Conservation (phyloP, 2,329 filamentous ascomycete species). For the Fusarium haematococcum region DNA sequence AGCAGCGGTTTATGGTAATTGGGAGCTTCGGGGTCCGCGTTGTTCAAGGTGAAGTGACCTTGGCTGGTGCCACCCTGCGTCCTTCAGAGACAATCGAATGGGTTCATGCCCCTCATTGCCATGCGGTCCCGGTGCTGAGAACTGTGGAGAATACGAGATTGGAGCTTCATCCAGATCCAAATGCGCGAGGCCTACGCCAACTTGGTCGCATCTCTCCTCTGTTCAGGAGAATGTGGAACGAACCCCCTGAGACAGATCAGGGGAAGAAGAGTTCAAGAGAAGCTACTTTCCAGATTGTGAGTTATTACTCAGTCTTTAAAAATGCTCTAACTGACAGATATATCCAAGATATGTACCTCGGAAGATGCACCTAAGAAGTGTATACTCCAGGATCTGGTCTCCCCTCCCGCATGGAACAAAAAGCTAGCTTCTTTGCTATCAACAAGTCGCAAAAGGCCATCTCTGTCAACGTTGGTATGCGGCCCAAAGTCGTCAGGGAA, state of each 20-base stretch:
- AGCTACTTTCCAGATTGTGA: constrained; percentile 63
- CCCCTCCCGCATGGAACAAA: constrained; percentile 71
- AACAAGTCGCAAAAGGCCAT: constrained; percentile 48
- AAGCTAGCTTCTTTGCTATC: constrained; percentile 61
- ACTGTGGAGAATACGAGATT: constrained; percentile 62
- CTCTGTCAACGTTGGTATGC: constrained; percentile 67
- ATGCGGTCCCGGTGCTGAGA: constrained; percentile 76
- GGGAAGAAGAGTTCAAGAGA: constrained; percentile 30
- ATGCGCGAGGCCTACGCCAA: constrained; percentile 60
- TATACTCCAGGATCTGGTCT: constrained; percentile 65
- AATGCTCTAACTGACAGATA: constrained; percentile 26
- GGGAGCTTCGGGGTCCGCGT: constrained; percentile 77
- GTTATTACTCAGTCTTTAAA: constrained; percentile 22
- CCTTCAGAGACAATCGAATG: constrained; percentile 61
- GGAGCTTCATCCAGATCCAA: constrained; percentile 67
- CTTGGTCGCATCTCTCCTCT: constrained; percentile 73
- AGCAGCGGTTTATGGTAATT: constrained; percentile 70
- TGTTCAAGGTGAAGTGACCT: constrained; percentile 68
- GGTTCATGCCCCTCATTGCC: constrained; percentile 75
- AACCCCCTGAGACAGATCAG: constrained; percentile 45
- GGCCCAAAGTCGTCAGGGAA: constrained; percentile 81
- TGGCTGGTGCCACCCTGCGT: constrained; percentile 73
- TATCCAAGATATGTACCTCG: constrained; percentile 63
- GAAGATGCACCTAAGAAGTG: constrained; percentile 63
- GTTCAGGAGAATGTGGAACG: constrained; percentile 76